A percentile compares a stretch with the other conserved stretches of the same genome.
Evolutionary conservation across 176 grass and related monocot species (phyloP).

Genomic region (Paspalum vaginatum): DNA sequence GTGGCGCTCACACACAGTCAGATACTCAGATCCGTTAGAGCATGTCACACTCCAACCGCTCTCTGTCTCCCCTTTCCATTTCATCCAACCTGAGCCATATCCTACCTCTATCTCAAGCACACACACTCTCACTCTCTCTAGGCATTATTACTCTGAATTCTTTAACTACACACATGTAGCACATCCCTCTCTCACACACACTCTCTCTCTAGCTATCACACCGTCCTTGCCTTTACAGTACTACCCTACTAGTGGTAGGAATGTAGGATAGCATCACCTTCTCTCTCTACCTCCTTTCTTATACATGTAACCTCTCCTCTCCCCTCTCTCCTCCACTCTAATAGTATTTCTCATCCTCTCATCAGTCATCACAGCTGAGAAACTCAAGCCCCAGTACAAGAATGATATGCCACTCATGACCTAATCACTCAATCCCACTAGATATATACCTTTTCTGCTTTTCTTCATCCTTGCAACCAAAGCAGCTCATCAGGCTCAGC

Average conservation of each 20-base stretch:
- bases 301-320: neutral
- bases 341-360: neutral
- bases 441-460: neutral
- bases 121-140: constrained; percentile 1
- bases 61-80: constrained; percentile 36
- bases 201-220: constrained; percentile 26
- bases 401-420: constrained; percentile 87
- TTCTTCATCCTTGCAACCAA: constrained; percentile 34
- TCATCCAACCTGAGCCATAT: constrained; percentile 12
- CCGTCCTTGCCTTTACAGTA: constrained; percentile 27
- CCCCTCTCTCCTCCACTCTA: neutral
- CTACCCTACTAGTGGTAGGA: neutral
- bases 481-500: neutral
- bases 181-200: constrained; percentile 37
- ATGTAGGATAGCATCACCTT: constrained; percentile 28
- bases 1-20: neutral
- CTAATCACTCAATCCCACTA: constrained; percentile 56
- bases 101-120: neutral
- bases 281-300: constrained; percentile 39
- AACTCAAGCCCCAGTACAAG: constrained; percentile 37
- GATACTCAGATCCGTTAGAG: constrained; percentile 50
- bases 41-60: constrained; percentile 36
- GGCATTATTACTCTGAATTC: constrained; percentile 36
- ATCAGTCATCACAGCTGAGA: constrained; percentile 34
- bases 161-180: constrained; percentile 25